These are phyloP conservation scores for Botrytis galanthina DNA, from an alignment of 2,329 filamentous ascomycete genomes.

Conservation along the genomic window DNA sequence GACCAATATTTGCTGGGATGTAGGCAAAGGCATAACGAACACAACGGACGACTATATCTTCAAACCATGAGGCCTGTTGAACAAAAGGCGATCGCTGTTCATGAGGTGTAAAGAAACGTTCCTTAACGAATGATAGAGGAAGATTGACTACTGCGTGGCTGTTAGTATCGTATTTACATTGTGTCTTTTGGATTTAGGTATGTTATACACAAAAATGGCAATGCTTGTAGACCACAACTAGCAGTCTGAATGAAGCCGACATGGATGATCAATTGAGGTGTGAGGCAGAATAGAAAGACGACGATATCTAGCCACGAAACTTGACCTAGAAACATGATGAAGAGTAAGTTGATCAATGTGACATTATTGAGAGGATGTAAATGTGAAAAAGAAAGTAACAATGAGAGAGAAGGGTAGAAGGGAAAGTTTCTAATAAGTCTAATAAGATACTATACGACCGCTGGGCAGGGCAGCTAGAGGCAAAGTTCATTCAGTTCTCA, in stretches of 20 bases:
- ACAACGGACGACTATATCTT: conserved; percentile 74
- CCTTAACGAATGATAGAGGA: conserved; percentile 56
- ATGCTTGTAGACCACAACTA: conserved; percentile 55
- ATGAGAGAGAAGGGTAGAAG: not conserved
- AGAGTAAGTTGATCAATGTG: not conserved
- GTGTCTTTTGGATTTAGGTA: not conserved
- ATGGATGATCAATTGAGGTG: conserved; percentile 68
- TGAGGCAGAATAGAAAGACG: conserved; percentile 67
- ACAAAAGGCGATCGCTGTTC: conserved; percentile 59
- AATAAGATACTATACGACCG: not conserved
- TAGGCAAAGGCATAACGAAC: conserved; percentile 75
- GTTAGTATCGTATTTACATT: conserved; percentile 20
- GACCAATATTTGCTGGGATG: conserved; percentile 65
- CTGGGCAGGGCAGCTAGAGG: not conserved
- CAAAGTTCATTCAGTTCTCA: not conserved
- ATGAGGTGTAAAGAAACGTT: conserved; percentile 51
- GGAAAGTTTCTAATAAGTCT: not conserved
- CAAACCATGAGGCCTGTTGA: conserved; percentile 68
- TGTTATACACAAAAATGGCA: conserved; percentile 67
- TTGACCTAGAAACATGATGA: conserved; percentile 66
- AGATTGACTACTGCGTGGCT: conserved; percentile 52
- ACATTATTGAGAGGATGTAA: not conserved
- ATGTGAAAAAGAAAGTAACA: not conserved
- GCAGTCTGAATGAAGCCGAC: conserved; percentile 61
- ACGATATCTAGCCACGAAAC: conserved; percentile 75